phyloP scores from a whole-genome alignment of 2,329 filamentous ascomycete genomes.

The Cryphonectria radicalis region DNA sequence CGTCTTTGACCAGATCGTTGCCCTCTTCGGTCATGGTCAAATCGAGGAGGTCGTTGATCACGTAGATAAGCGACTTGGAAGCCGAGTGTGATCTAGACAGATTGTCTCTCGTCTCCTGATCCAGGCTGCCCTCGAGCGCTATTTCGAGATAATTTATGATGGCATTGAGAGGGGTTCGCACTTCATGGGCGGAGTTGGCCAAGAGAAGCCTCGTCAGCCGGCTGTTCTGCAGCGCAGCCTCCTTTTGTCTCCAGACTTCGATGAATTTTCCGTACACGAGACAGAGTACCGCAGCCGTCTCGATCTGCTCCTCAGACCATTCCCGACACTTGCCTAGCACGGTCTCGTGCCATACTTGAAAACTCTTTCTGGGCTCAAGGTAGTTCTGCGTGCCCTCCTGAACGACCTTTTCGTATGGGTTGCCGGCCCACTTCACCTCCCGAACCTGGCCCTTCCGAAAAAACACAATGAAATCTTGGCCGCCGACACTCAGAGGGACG shows the following conservation, averaged over 20 bases:
- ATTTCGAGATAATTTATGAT: slow-evolving; percentile 97
- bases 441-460: slow-evolving; percentile 78
- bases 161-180: slow-evolving; percentile 86
- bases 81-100: slow-evolving; percentile 84
- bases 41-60: slow-evolving; percentile 90
- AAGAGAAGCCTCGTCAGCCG: slow-evolving; percentile 78
- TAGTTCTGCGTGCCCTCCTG: slow-evolving; percentile 74
- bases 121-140: slow-evolving; percentile 78
- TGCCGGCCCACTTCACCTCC: slow-evolving; percentile 85
- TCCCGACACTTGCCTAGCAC: slow-evolving; percentile 82
- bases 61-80: slow-evolving; percentile 89
- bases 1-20: slow-evolving; percentile 76
- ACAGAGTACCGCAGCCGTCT: slow-evolving; percentile 86
- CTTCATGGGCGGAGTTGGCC: slow-evolving; percentile 89
- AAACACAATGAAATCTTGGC: slow-evolving; percentile 87
- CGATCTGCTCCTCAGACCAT: slow-evolving; percentile 87
- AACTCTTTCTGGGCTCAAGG: slow-evolving; percentile 78
- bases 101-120: slow-evolving; percentile 83
- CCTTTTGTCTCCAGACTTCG: slow-evolving; percentile 90
- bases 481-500: slow-evolving; percentile 76
- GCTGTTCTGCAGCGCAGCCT: slow-evolving; percentile 79
- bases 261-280: slow-evolving; percentile 90
- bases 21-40: slow-evolving; percentile 88
- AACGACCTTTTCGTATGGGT: slow-evolving; percentile 79
- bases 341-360: slow-evolving; percentile 80